A percentile compares a stretch with the other conserved stretches of the same genome.
phyloP scores from a whole-genome alignment of 1,139 yeast species.

The Wickerhamomyces sp. region DNA sequence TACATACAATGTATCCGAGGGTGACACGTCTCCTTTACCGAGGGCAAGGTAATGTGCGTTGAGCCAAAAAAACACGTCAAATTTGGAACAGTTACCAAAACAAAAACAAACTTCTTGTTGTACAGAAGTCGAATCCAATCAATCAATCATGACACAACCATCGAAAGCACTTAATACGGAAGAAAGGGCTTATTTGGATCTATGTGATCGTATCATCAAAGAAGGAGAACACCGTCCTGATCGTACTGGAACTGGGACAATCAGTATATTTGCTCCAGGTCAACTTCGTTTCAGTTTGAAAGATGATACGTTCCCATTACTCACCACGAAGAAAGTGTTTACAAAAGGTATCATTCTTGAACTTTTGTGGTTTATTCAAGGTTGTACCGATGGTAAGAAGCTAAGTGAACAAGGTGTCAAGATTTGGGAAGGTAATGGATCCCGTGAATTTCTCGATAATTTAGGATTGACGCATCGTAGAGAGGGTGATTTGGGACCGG shows the following conservation, averaged over 20 bases:
- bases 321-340: conserved; percentile 91
- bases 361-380: conserved; percentile 86
- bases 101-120: no score
- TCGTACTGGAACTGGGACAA: conserved; percentile 96
- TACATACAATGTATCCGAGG: no score
- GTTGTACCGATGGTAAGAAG: conserved; percentile 81
- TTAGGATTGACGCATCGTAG: conserved; percentile 76
- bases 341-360: conserved; percentile 87
- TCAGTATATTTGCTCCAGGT: conserved; percentile 89
- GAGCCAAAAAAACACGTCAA: conserved; percentile 17
- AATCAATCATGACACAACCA: no score
- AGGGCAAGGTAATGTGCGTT: no score
- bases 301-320: conserved; percentile 71
- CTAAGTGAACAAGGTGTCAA: conserved; percentile 79
- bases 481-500: conserved; percentile 97
- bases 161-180: conserved; percentile 44
- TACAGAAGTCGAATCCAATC: no score
- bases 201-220: conserved; percentile 68
- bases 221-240: conserved; percentile 92
- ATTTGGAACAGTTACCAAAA: no score
- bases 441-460: conserved; percentile 81
- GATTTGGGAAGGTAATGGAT: conserved; percentile 99
- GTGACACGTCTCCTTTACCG: no score
- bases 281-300: conserved; percentile 79
- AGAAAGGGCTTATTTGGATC: conserved; percentile 82